Conservation (phyloP, 2,329 filamentous ascomycete genomes). For the Penicillium sclerotigenum region DNA sequence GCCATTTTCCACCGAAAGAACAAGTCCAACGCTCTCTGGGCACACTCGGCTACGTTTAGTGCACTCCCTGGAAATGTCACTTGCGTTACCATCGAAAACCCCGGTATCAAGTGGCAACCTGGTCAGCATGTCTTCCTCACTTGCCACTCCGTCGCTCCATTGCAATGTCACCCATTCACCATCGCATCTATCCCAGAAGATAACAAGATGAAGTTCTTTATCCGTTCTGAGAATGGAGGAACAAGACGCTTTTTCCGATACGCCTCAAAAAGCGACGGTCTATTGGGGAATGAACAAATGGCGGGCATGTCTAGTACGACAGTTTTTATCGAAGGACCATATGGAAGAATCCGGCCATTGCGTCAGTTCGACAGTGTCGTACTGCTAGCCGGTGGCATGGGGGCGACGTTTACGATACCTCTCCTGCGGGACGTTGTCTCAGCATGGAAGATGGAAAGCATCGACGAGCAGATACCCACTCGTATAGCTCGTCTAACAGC, state of each 20-base stretch:
- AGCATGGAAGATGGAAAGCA: slow-evolving; percentile 41
- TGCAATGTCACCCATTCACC: slow-evolving; percentile 65
- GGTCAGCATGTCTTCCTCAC: slow-evolving; percentile 64
- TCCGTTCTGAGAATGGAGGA: slow-evolving; percentile 54
- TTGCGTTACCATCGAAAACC: slow-evolving; percentile 54
- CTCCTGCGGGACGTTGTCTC: slow-evolving; percentile 55
- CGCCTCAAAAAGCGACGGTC: slow-evolving; percentile 43
- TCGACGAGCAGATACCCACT: slow-evolving; percentile 5
- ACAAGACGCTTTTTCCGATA: slow-evolving; percentile 52
- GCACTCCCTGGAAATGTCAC: slow-evolving; percentile 56
- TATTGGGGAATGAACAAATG: slow-evolving; percentile 20
- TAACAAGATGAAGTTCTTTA: slow-evolving; percentile 54
- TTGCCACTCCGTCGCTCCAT: slow-evolving; percentile 54
- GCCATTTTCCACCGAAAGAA: slow-evolving; percentile 38
- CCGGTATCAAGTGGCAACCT: slow-evolving; percentile 57
- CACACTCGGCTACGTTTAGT: slow-evolving; percentile 46
- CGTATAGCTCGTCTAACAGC: slow-evolving; percentile 31
- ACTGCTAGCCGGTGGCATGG: slow-evolving; percentile 59
- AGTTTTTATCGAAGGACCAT: slow-evolving; percentile 55
- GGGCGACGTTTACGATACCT: slow-evolving; percentile 58
- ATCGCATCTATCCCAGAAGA: slow-evolving; percentile 57
- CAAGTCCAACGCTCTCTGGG: slow-evolving; percentile 29
- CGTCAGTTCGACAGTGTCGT: slow-evolving; percentile 61
- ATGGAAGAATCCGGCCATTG: slow-evolving; percentile 51
- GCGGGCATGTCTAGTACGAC: slow-evolving; percentile 29